Conservation (phyloP, 2,329 filamentous ascomycete genomes). For the Metarhizium brunneum region DNA sequence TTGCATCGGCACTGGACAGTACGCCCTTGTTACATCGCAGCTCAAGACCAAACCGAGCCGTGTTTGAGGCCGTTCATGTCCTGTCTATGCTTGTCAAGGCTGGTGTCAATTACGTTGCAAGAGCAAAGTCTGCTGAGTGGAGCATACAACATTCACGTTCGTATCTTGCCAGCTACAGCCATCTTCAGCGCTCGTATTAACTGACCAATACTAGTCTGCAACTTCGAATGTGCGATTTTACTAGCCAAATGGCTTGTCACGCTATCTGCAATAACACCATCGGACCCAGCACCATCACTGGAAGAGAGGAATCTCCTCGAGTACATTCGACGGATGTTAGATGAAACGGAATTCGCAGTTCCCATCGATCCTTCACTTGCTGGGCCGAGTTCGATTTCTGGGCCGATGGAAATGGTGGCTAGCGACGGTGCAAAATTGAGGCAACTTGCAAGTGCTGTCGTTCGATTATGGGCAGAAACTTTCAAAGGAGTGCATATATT, state of each 20-base stretch:
- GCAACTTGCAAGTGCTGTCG: constrained; percentile 47
- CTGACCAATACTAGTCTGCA: constrained; percentile 34
- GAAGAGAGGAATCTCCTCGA: constrained; percentile 48
- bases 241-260: constrained; percentile 53
- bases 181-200: background rate
- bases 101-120: constrained; percentile 52
- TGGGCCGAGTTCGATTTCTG: constrained; percentile 25
- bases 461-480: constrained; percentile 51
- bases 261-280: constrained; percentile 40
- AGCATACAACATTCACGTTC: constrained; percentile 53
- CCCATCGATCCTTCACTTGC: constrained; percentile 48
- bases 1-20: constrained; percentile 51
- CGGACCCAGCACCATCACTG: constrained; percentile 36
- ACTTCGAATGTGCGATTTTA: constrained; percentile 52
- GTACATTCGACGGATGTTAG: constrained; percentile 48
- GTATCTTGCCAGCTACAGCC: constrained; percentile 15
- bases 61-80: constrained; percentile 60
- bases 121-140: constrained; percentile 52
- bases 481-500: constrained; percentile 55
- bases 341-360: constrained; percentile 54
- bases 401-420: constrained; percentile 31
- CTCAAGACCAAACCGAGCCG: constrained; percentile 50
- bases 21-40: constrained; percentile 51
- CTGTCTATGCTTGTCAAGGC: constrained; percentile 57
- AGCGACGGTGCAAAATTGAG: constrained; percentile 43